Evolutionary conservation across 768 basidiomycete genomes (phyloP).

Genomic region (Gloeophyllum trabeum): DNA sequence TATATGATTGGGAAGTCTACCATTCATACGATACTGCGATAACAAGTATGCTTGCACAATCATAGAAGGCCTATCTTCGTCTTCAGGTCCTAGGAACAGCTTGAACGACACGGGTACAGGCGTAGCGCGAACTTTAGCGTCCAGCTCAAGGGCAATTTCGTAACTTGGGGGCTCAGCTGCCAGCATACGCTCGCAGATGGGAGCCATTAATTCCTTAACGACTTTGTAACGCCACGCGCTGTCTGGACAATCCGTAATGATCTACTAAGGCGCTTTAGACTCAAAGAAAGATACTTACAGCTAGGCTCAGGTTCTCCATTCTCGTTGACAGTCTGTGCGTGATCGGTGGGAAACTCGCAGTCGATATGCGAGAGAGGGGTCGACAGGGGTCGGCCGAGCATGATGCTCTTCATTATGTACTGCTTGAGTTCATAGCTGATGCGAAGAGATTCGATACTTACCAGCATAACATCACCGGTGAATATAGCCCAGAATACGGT

Average conservation of each 20-base stretch:
- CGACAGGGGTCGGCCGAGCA: conserved; percentile 21
- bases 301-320: conserved; percentile 29
- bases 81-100: conserved; percentile 22
- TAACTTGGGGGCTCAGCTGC: conserved; percentile 35
- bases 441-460: conserved; percentile 10
- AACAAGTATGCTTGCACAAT: conserved; percentile 38
- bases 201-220: conserved; percentile 33
- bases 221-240: conserved; percentile 43
- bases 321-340: conserved; percentile 30
- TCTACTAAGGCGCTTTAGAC: background rate
- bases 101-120: conserved; percentile 25
- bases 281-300: conserved; percentile 25
- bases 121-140: conserved; percentile 36
- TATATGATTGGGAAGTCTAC: conserved; percentile 14
- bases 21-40: conserved; percentile 38
- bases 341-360: conserved; percentile 38
- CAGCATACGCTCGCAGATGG: conserved; percentile 36
- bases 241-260: conserved; percentile 18
- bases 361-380: conserved; percentile 20
- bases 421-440: background rate
- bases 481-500: conserved; percentile 30
- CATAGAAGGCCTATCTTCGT: conserved; percentile 30
- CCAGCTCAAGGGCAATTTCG: conserved; percentile 35
- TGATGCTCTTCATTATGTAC: conserved; percentile 10
- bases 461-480: conserved; percentile 23